phyloP scores from a whole-genome alignment of 345 rosid genomes.

The Carallia pectinifolia region DNA sequence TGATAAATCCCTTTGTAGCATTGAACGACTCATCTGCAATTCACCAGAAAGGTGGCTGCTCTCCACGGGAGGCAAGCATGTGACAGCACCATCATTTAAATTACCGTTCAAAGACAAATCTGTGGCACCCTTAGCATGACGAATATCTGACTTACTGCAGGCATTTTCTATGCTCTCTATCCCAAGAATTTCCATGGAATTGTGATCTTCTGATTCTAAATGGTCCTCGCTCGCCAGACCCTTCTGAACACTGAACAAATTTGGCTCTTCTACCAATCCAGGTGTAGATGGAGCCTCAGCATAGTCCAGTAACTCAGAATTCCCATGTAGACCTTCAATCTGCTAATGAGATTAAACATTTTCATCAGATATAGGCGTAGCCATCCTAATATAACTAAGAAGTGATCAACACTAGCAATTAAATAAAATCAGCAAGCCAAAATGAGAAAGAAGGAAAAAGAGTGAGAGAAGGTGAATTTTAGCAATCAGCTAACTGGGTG shows the following conservation, averaged over 20 bases:
- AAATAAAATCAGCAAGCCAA: not conserved
- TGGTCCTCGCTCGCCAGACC: slow-evolving; percentile 64
- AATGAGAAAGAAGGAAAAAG: not conserved
- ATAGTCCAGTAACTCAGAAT: slow-evolving; percentile 55
- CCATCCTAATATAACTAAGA: not conserved
- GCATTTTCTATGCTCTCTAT: slow-evolving; percentile 34
- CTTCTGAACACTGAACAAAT: slow-evolving; percentile 60
- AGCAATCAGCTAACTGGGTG: slow-evolving; percentile 8
- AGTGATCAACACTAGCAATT: slow-evolving; percentile 7
- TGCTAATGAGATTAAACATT: slow-evolving; percentile 30
- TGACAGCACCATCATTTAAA: slow-evolving; percentile 26
- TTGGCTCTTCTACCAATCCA: slow-evolving; percentile 74
- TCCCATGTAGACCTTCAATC: slow-evolving; percentile 45
- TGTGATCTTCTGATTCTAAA: slow-evolving; percentile 55
- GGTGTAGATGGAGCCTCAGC: slow-evolving; percentile 96
- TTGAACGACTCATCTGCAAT: slow-evolving; percentile 28
- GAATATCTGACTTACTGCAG: slow-evolving; percentile 31
- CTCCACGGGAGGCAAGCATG: slow-evolving; percentile 31
- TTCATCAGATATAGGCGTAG: slow-evolving; percentile 3
- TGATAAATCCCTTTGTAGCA: slow-evolving; percentile 25
- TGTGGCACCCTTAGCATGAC: slow-evolving; percentile 19
- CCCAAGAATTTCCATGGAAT: slow-evolving; percentile 30
- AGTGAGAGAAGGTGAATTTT: not conserved
- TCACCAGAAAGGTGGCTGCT: slow-evolving; percentile 28
- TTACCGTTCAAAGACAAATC: slow-evolving; percentile 33